A percentile compares a stretch with the other conserved stretches of the same genome.
These are phyloP conservation scores for Claviceps fusiformis DNA, from an alignment of 2,329 filamentous ascomycete species.

Conservation along the genomic window DNA sequence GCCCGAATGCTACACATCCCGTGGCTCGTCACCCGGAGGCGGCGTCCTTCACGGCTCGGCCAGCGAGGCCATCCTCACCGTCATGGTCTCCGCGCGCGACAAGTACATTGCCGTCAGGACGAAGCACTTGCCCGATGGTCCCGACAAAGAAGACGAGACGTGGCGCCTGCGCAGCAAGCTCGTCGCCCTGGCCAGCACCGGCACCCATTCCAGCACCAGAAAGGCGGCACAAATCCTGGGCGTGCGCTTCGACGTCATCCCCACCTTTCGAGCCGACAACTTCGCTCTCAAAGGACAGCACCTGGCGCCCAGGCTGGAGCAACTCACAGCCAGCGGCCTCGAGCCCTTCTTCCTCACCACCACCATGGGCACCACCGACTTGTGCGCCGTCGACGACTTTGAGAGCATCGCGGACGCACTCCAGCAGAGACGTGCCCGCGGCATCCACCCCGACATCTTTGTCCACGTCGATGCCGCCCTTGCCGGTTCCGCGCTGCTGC, in stretches of 20 bases:
- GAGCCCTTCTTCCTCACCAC: conserved; percentile 79
- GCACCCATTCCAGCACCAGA: conserved; percentile 71
- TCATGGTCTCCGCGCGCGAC: conserved; percentile 78
- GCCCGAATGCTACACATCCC: neutral
- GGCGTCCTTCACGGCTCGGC: conserved; percentile 93
- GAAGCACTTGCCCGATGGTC: conserved; percentile 33
- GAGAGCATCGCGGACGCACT: conserved; percentile 45
- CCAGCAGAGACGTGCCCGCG: conserved; percentile 11
- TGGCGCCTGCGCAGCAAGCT: conserved; percentile 40
- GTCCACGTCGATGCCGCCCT: conserved; percentile 91
- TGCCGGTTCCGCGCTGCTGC: conserved; percentile 71
- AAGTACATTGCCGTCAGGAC: conserved; percentile 54
- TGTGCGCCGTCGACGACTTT: conserved; percentile 79
- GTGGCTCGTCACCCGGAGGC: conserved; percentile 54
- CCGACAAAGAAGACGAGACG: conserved; percentile 57
- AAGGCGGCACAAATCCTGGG: conserved; percentile 82
- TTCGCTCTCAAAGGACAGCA: conserved; percentile 56
- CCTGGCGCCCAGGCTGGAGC: conserved; percentile 47
- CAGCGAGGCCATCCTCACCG: conserved; percentile 73
- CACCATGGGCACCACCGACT: conserved; percentile 75
- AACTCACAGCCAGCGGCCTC: conserved; percentile 54
- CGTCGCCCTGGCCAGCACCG: conserved; percentile 67
- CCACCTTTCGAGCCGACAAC: conserved; percentile 45
- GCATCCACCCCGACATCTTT: conserved; percentile 50
- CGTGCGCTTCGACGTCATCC: conserved; percentile 62